Conservation (phyloP, 2,329 filamentous ascomycete species). For the Fusarium begoniae region DNA sequence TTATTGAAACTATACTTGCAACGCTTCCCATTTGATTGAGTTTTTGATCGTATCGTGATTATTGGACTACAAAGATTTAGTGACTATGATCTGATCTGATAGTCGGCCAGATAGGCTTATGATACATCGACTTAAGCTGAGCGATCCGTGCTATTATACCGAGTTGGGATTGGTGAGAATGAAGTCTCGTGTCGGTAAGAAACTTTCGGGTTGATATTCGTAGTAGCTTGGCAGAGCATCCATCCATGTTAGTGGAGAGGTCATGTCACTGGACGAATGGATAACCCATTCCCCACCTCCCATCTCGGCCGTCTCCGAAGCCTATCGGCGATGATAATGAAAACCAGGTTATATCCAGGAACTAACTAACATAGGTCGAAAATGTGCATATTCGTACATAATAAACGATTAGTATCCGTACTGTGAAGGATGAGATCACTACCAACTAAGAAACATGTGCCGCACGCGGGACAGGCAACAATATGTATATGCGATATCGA, state of each 20-base stretch:
- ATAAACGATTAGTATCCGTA: background rate
- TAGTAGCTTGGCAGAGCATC: slow-evolving; percentile 19
- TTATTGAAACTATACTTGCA: background rate
- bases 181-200: slow-evolving; percentile 13
- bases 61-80: background rate
- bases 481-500: slow-evolving; percentile 6
- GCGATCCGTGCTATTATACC: background rate
- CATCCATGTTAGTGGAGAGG: background rate
- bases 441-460: slow-evolving; percentile 3
- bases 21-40: background rate
- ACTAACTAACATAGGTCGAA: background rate
- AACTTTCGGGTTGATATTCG: slow-evolving; percentile 12
- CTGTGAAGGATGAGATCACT: background rate
- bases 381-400: background rate
- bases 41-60: background rate
- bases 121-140: background rate
- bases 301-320: slow-evolving; percentile 24
- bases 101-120: background rate
- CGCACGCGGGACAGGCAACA: slow-evolving; percentile 17
- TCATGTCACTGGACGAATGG: slow-evolving; percentile 8
- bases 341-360: slow-evolving; percentile 5
- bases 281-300: slow-evolving; percentile 1
- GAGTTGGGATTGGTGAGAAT: slow-evolving; percentile 14
- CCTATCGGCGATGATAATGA: slow-evolving; percentile 5
- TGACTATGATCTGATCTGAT: background rate